These are phyloP conservation scores for Lipomyces spencermartinsiae DNA, from an alignment of 805 yeast species.

Conservation along the genomic window DNA sequence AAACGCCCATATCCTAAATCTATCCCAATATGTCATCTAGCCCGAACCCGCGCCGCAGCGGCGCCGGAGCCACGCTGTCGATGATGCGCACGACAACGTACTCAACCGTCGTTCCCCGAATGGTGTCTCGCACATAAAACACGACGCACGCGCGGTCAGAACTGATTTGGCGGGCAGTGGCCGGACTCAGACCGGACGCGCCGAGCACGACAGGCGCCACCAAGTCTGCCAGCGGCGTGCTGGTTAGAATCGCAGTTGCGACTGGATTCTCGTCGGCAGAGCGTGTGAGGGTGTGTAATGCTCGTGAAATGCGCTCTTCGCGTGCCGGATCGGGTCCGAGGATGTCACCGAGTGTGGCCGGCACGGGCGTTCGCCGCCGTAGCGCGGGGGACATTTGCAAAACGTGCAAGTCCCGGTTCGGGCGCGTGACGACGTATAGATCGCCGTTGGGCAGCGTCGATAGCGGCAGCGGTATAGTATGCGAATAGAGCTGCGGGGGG, in stretches of 20 bases:
- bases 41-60: neutral
- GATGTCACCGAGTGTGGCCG: neutral
- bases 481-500: neutral
- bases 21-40: neutral
- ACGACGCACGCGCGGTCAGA: neutral
- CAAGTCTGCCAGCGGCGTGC: neutral
- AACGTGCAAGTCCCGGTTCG: neutral
- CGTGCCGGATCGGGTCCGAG: conserved; percentile 5
- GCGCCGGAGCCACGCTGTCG: neutral
- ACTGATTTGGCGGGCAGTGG: neutral
- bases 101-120: neutral
- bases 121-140: neutral
- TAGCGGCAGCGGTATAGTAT: neutral
- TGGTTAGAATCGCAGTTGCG: neutral
- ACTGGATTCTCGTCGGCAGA: neutral
- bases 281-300: neutral
- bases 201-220: neutral
- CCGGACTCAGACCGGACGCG: neutral
- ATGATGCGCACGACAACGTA: neutral
- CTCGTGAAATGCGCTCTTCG: neutral
- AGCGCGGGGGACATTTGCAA: neutral
- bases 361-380: neutral
- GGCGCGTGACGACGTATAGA: neutral
- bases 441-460: neutral
- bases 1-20: neutral